A percentile compares a stretch with the other conserved stretches of the same genome.
Conservation (phyloP, 202 grass and related monocot genomes). For the Cymbopogon flexuosus region DNA sequence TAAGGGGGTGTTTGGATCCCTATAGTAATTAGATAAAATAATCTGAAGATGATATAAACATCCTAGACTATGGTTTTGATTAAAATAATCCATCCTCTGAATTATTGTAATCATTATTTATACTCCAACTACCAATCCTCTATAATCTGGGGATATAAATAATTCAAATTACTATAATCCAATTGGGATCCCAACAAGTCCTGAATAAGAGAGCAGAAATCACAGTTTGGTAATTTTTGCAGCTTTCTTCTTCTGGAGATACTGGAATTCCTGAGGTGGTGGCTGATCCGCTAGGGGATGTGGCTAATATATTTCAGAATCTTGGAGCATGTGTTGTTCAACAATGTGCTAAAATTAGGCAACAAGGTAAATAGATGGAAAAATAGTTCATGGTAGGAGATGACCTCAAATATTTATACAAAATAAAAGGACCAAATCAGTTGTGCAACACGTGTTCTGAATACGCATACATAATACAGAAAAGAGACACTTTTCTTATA, state of each 20-base stretch:
- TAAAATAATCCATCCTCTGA: background rate
- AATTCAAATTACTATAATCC: background rate
- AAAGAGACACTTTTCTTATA: constrained; percentile 20
- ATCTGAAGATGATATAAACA: background rate
- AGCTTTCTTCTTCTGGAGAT: constrained; percentile 97
- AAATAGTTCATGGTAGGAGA: background rate
- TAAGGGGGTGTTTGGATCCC: background rate
- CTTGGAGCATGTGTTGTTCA: constrained; percentile 97
- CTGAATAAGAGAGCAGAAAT: background rate
- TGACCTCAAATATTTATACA: background rate
- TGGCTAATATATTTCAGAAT: constrained; percentile 90
- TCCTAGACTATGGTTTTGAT: background rate
- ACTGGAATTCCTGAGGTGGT: constrained; percentile 85
- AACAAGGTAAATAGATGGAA: constrained; percentile 60
- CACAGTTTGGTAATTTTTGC: constrained; percentile 32
- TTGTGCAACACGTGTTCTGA: background rate
- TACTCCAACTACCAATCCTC: background rate
- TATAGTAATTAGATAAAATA: background rate
- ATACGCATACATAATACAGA: background rate
- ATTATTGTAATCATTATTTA: background rate
- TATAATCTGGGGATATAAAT: background rate
- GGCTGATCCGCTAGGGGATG: constrained; percentile 81
- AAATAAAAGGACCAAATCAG: background rate
- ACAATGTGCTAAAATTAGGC: constrained; percentile 98
- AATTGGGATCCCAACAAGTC: background rate